Evolutionary conservation across 1,284 basidiomycete species (phyloP).

Genomic region (Ustilago sp.): DNA sequence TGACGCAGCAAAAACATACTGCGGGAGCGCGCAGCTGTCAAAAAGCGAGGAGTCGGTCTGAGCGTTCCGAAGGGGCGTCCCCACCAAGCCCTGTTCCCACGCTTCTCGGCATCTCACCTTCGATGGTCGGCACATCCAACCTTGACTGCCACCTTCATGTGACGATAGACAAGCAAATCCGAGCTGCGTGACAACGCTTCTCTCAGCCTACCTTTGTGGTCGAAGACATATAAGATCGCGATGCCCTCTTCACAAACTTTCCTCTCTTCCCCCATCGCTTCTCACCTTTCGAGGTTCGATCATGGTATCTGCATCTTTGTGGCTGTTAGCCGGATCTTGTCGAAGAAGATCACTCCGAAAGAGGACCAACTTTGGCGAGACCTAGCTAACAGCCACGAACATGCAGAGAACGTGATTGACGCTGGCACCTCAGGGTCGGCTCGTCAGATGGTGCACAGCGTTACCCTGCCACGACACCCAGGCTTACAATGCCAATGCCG

Average conservation of each 20-base stretch:
- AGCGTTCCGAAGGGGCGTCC: not conserved
- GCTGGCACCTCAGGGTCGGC: too few relatives aligned
- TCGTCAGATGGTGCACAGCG: too few relatives aligned
- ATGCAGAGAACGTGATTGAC: not conserved
- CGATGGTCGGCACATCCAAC: conserved; percentile 1
- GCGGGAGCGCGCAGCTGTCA: not conserved
- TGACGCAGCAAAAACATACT: not conserved
- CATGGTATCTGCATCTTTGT: not conserved
- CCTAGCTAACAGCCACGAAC: not conserved
- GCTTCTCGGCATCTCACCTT: conserved; percentile 2
- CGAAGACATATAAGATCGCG: not conserved
- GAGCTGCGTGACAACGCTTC: not conserved
- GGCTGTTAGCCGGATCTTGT: too few relatives aligned
- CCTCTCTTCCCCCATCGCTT: not conserved
- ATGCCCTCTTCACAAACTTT: not conserved
- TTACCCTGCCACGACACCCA: too few relatives aligned
- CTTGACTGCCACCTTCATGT: not conserved
- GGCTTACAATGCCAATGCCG: too few relatives aligned
- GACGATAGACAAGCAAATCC: not conserved
- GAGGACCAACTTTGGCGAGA: not conserved
- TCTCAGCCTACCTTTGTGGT: not conserved
- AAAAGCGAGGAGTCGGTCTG: not conserved
- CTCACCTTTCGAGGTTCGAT: not conserved
- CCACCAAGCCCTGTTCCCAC: not conserved
- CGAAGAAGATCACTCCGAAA: not conserved